Evolutionary conservation across 805 yeast genomes (phyloP).

Genomic region (Yarrowia yakushimensis): DNA sequence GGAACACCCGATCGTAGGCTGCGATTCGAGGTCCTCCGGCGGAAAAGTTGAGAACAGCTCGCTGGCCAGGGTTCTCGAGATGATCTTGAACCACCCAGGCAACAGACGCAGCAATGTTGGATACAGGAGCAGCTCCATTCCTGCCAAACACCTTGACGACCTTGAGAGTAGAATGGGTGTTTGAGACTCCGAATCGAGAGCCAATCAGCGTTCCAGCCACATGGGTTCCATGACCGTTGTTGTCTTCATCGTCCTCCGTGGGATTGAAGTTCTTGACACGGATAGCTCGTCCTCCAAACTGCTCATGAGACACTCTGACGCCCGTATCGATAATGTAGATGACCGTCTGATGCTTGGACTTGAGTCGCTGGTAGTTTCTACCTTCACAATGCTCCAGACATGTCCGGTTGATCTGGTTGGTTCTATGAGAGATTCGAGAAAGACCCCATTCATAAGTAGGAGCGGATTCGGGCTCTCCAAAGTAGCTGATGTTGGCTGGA

Average conservation of each 20-base stretch:
- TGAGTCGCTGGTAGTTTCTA: slow-evolving; percentile 59
- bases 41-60: slow-evolving; percentile 5
- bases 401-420: slow-evolving; percentile 42
- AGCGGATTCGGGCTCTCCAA: not conserved
- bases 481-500: not conserved
- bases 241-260: slow-evolving; percentile 45
- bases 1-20: slow-evolving; percentile 38
- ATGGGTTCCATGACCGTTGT: slow-evolving; percentile 59
- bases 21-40: slow-evolving; percentile 10
- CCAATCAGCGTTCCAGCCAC: slow-evolving; percentile 60
- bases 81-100: slow-evolving; percentile 47
- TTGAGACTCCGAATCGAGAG: slow-evolving; percentile 52
- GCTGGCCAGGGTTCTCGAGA: slow-evolving; percentile 30
- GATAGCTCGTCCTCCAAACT: slow-evolving; percentile 53
- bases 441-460: slow-evolving; percentile 62
- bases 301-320: slow-evolving; percentile 45
- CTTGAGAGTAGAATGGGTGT: slow-evolving; percentile 47
- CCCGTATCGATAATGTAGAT: slow-evolving; percentile 61
- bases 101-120: slow-evolving; percentile 55
- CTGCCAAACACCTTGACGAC: slow-evolving; percentile 56
- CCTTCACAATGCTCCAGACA: slow-evolving; percentile 44
- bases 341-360: slow-evolving; percentile 33
- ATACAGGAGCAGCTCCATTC: slow-evolving; percentile 52
- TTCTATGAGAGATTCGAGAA: slow-evolving; percentile 83
- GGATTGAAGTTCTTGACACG: slow-evolving; percentile 55